Evolutionary conservation across 805 yeast genomes (phyloP), one percentile per base, ranked within the genome.

Genomic region (Wickerhamomyces tratensis): DNA sequence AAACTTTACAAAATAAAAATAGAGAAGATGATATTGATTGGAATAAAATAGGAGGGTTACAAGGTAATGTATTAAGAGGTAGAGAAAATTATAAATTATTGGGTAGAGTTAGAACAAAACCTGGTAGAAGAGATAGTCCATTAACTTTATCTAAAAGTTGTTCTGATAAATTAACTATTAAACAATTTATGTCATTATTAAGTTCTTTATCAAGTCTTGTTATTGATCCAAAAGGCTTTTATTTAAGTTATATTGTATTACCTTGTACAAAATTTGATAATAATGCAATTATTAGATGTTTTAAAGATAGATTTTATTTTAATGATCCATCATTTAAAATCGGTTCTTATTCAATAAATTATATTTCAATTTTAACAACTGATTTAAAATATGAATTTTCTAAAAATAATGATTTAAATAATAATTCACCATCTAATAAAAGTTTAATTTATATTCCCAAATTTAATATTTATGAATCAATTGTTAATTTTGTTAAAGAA

Each of bases 61-160:
- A 41, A 1, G 46, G 47, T 25, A 51, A 47, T 27, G 58, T 64
- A 1, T 13, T 74, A 2, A 57, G 95, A 51, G 97, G 97, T 0
- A 59, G 95, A 35, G 73, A 72, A 33, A 67, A 76, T 55, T 81
- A 76, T 49, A 63, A 62, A 13, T 51, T 62, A 15, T 60, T 70
- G 2, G 95, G 96, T 0, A 60, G 65, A 8, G 88, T 91, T 1
- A 68, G 98, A 47, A 89, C 98, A 0, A 91, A 93, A 55, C 98
- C 98, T 0, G 98, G 98, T 2, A 61, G 98, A 40, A 58, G 68
- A 29, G 98, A 93, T 56, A 82, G 96, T 3, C 71, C 73, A 2
- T 48, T 77, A 5, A 74, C 95, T 0, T 59, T 73, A 39, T 84
- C 94, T 30, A 91, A 88, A 58, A 86, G 96, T 1, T 91, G 98